Evolutionary conservation across 2,329 filamentous ascomycete species (phyloP), one percentile per base, ranked within the genome.

Genomic region (Macrophomina pseudophaseolina): DNA sequence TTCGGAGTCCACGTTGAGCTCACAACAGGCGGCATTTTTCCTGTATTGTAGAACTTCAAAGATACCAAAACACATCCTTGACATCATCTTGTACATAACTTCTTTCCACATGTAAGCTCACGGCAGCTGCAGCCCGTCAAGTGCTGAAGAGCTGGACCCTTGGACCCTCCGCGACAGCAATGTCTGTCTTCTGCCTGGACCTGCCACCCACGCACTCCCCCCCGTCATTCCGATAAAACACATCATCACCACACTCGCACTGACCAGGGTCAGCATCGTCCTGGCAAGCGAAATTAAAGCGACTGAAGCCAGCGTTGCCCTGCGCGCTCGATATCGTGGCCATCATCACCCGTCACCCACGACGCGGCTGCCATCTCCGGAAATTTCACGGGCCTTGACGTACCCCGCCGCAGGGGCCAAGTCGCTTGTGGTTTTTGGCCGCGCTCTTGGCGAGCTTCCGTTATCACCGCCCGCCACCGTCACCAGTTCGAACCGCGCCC

Each of bases 401-500:
- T 60, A 62, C 58, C 58, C 58, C 58, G 58, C 58, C 44, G 58
- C 58, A 62, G 42, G 58, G 58, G 16, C 58, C 58, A 44, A 5
- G 32, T 35, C 44, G 53, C 53, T 35, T 40, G 18, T 46, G 28
- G 35, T 14, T 63, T 63, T 53, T 64, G 60, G 46, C 48, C 16
- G 35, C 60, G 12, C 23, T 7, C 59, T 63, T 52, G 59, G 59
- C 59, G 59, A 63, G 33, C 9, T n/a, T 33, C 51, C 33, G 48
- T 63, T 64, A 52, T 44, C 60, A 64, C 46, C 60, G 58, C 44
- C 58, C 52, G 44, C 53, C 63, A 56, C 52, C 33, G 30, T 52
- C 64, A 35, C 52, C 35, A 38, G 64, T 59, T 66, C 64, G 53
- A 66, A 48, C 53, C 64, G 33, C 64, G 35, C 53, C 44, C 42